Evolutionary conservation across 768 basidiomycete species (phyloP).

Genomic region (Chlorophyllum brunneum): DNA sequence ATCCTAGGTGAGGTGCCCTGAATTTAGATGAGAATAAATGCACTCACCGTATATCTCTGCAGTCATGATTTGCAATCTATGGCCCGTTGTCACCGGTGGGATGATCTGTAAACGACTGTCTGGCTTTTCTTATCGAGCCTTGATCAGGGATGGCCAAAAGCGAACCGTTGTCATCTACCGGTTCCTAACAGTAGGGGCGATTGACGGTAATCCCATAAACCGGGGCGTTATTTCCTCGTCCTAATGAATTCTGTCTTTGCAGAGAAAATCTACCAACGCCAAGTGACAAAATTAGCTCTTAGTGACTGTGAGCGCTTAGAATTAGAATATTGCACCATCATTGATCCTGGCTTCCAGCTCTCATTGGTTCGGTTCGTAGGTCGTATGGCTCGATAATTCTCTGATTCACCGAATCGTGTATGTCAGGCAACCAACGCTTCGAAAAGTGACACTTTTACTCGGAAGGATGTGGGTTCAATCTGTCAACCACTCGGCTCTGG

Average conservation of each 20-base stretch:
- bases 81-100: slow-evolving; percentile 90
- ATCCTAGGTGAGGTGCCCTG: slow-evolving; percentile 59
- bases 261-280: slow-evolving; percentile 93
- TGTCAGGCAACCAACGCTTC: slow-evolving; percentile 36
- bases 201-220: slow-evolving; percentile 60
- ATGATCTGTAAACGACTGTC: neutral
- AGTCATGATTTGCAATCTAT: slow-evolving; percentile 95
- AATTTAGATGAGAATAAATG: neutral
- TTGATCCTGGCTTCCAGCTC: slow-evolving; percentile 34
- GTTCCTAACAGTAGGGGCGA: slow-evolving; percentile 81
- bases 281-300: slow-evolving; percentile 90
- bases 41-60: slow-evolving; percentile 2
- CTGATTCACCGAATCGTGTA: neutral
- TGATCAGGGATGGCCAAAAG: slow-evolving; percentile 85
- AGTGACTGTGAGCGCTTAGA: slow-evolving; percentile 58
- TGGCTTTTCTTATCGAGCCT: neutral
- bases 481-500: neutral
- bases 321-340: neutral
- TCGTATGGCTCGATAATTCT: slow-evolving; percentile 10
- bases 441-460: slow-evolving; percentile 82
- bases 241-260: slow-evolving; percentile 9
- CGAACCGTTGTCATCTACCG: slow-evolving; percentile 87
- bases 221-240: neutral
- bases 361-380: slow-evolving; percentile 60
- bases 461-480: slow-evolving; percentile 65